Evolutionary conservation across 371 early-diverging fungal genomes (phyloP), one percentile per base, ranked within the genome.

Genomic region (Syncephalastrum monosporum): DNA sequence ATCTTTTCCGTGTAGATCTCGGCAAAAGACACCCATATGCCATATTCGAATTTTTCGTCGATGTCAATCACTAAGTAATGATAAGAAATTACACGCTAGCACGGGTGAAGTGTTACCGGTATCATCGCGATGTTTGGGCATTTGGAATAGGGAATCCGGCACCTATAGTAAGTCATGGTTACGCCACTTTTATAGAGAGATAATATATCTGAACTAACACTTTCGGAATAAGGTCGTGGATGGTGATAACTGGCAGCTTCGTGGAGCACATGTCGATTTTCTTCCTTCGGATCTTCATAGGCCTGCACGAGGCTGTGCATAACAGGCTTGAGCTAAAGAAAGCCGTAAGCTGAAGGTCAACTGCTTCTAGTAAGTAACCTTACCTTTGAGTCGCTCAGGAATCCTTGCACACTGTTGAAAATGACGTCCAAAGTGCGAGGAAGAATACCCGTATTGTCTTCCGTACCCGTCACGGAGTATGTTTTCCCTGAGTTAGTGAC

Each of bases 401-500:
- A 64, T 14, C 57, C 57, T 5, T 71, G 47, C 4, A 72, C 69
- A 19, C 82, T 81, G 27, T 73, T 72, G 60, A 90, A 78, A 0
- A 90, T 66, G 0, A 83, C 80, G 63, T 81, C 77, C 41, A 91
- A 47, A 2, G 88, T 71, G 10, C 86, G 71, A 15, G 88, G 86
- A 3, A 91, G 56, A 19, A 91, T 50, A 1, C 91, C 90, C 1
- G 82, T 74, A 13, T 75, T 67, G 14, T 66, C 56, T 24, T 59
- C 52, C 3, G 74, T 82, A 0, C 89, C 91, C 65, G 86, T 83
- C 19, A 88, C 76, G 0, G 87, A 77, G 49, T 82, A 87, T 0
- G 93, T 92, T 61, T 95, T 94, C 16, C 94, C 94, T 19, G 88
- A 87, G 41, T 90, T 90, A 24, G 92, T 92, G 47, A 89, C 87